Conservation (phyloP, 129 eudicot species). For the Silybum marianum region DNA sequence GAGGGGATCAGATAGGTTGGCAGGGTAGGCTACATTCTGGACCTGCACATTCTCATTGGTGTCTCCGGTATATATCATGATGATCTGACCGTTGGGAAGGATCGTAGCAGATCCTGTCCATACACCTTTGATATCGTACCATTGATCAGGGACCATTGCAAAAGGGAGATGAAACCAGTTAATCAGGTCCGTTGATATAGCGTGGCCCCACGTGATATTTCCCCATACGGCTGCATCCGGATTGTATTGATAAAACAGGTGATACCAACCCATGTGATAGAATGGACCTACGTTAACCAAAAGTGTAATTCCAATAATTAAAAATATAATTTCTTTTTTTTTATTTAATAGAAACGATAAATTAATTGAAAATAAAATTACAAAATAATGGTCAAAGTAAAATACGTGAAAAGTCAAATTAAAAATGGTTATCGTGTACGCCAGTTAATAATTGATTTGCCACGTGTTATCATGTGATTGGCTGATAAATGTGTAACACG, state of each 20-base stretch:
- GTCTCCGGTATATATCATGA: conserved; percentile 78
- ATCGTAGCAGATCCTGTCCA: conserved; percentile 93
- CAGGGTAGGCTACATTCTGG: conserved; percentile 85
- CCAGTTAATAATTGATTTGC: background rate
- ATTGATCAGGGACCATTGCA: conserved; percentile 81
- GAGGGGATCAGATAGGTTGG: conserved; percentile 83
- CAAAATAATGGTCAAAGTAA: background rate
- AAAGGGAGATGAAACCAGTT: conserved; percentile 75
- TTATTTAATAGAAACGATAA: background rate
- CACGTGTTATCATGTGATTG: conserved; percentile 22
- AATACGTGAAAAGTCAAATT: background rate
- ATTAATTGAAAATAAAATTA: background rate
- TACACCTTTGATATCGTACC: conserved; percentile 88
- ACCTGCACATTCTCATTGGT: conserved; percentile 69
- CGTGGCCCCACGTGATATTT: conserved; percentile 94
- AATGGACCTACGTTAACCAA: conserved; percentile 61
- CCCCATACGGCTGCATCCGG: conserved; percentile 95
- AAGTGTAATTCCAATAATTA: background rate
- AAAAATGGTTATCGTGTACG: conserved; percentile 19
- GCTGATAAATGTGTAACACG: background rate
- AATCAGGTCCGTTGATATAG: conserved; percentile 71
- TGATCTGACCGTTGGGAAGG: conserved; percentile 72
- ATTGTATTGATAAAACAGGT: conserved; percentile 84
- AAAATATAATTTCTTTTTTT: too few relatives aligned
- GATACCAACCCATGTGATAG: conserved; percentile 87